Evolutionary conservation across 106 monocot species (phyloP), one percentile per base, ranked within the genome.

Genomic region (Dendrobium chrysotoxum): DNA sequence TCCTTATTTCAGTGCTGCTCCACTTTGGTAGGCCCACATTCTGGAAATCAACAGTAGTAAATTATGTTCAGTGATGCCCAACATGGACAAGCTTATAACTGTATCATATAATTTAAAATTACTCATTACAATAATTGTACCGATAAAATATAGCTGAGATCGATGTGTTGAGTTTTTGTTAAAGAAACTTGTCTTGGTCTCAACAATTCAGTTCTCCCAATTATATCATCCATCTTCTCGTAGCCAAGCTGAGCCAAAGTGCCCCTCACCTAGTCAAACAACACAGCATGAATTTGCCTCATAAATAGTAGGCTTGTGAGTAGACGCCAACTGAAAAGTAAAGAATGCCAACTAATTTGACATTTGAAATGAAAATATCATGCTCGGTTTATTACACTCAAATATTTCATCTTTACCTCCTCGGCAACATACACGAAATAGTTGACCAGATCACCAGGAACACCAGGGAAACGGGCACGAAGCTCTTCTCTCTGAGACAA

Each of bases 401-500:
- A 79, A 25, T n/a, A 0, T 18, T 64, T 30, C 23, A 45, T 21
- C 39, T 42, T 85, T 79, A 99, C 95, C 98, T 99, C 98, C 81
- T 99, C 95, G 75, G 98, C 98, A 83, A 99, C 98, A 88, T 90
- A 99, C 38, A 91, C 78, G 79, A 99, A 99, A 86, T 85, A 99
- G 74, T 99, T 99, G 61, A 99, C 98, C 78, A 99, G 79, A 86
- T 99, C 98, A 5, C 98, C 98, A 85, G 98, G 98, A 88, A 99
- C 93, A 61, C 98, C 98, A 90, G 98, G 98, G 88, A 99, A 99
- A 82, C 98, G 92, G 28, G 98, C 98, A 80, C 98, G 95, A 3
- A 99, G 86, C 78, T 99, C 98, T 85, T 99, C 98, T 83, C 95
- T 99, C 98, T 99, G 57, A 40, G 82, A 6, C 28, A 54, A 16